These are phyloP conservation scores for Grammothele lineata DNA, from an alignment of 768 basidiomycete species.

Conservation along the genomic window DNA sequence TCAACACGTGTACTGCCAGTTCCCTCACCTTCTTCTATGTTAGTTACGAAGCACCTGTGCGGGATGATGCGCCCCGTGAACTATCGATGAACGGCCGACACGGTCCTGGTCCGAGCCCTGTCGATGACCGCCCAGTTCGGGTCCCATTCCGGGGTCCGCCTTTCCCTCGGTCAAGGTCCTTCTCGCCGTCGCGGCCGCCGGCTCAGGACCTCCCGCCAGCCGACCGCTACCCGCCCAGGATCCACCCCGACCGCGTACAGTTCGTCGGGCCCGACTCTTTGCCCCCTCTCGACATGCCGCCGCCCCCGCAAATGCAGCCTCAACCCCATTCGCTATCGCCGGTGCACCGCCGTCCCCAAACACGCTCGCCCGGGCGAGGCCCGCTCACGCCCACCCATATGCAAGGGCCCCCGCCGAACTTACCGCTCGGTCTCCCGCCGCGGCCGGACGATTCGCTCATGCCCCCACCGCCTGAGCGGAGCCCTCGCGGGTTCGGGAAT, in stretches of 20 bases:
- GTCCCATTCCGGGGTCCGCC: background rate
- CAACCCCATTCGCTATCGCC: background rate
- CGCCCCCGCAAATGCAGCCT: background rate
- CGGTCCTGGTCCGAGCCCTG: background rate
- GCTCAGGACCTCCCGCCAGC: background rate
- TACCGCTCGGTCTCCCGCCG: background rate
- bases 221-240: background rate
- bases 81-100: background rate
- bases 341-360: background rate
- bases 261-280: background rate
- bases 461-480: background rate
- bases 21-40: too few species aligned
- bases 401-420: background rate
- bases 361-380: background rate
- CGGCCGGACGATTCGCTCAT: background rate
- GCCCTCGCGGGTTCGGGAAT: too few species aligned
- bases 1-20: too few species aligned
- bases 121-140: background rate
- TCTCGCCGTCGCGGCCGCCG: background rate
- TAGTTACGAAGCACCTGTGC: too few species aligned
- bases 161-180: background rate
- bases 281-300: background rate
- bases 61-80: background rate
- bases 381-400: background rate
- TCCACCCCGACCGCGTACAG: slow-evolving; percentile 19